These are phyloP conservation scores for Rhodofomes roseus DNA, from an alignment of 1,284 basidiomycete species.

Conservation along the genomic window DNA sequence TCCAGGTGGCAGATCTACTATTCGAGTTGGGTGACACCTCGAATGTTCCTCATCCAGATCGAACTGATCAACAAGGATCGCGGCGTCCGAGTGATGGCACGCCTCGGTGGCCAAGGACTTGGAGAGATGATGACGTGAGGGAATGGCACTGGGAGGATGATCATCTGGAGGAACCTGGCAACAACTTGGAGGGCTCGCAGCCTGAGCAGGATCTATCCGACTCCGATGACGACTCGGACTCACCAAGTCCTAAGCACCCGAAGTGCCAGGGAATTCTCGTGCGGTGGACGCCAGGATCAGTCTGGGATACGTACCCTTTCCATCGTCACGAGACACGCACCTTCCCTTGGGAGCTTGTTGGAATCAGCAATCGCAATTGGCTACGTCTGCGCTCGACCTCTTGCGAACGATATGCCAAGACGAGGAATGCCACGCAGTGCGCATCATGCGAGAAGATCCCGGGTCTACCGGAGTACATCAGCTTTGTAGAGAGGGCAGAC, in stretches of 20 bases:
- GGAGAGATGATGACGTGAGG: too few species aligned
- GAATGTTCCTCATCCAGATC: too few species aligned
- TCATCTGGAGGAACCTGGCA: too few species aligned
- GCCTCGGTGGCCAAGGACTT: too few species aligned
- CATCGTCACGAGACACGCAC: neutral
- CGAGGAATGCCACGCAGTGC: neutral
- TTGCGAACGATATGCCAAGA: neutral
- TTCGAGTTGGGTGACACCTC: too few species aligned
- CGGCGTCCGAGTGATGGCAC: too few species aligned
- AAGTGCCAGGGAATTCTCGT: neutral
- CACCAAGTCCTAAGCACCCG: neutral
- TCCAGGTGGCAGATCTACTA: too few species aligned
- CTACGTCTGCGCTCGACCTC: neutral
- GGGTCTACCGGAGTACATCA: neutral
- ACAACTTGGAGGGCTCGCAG: too few species aligned
- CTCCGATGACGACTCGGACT: neutral
- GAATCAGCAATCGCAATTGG: neutral
- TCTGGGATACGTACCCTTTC: slow-evolving; percentile 1
- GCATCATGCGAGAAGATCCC: neutral
- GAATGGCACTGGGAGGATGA: too few species aligned
- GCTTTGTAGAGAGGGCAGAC: neutral
- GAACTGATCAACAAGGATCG: too few species aligned
- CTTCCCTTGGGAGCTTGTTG: neutral
- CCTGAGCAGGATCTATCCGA: neutral
- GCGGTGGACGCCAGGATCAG: neutral